Percentiles rank a stretch among this genome's conserved stretches.
Evolutionary conservation across 2,329 filamentous ascomycete genomes (phyloP).

Genomic region (Pseudopithomyces chartarum): DNA sequence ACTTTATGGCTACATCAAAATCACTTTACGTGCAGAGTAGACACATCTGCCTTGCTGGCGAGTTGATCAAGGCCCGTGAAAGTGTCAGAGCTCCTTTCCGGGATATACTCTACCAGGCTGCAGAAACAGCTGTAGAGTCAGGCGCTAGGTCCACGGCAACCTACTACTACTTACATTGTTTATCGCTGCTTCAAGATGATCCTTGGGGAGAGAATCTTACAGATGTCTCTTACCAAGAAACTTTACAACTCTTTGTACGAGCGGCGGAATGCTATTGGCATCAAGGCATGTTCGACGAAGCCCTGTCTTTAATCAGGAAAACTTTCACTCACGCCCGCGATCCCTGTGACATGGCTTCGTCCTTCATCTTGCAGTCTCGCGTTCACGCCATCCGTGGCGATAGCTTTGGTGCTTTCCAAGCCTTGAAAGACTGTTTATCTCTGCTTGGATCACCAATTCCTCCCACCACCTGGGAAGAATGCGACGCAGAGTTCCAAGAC

Average conservation of each 20-base stretch:
- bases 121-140: conserved; percentile 77
- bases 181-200: conserved; percentile 77
- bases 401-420: conserved; percentile 68
- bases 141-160: conserved; percentile 82
- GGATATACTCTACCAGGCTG: conserved; percentile 77
- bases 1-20: conserved; percentile 54
- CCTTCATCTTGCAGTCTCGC: conserved; percentile 81
- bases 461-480: conserved; percentile 72
- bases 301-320: conserved; percentile 69
- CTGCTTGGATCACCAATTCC: conserved; percentile 70
- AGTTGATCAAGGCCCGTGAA: conserved; percentile 73
- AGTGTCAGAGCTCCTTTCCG: conserved; percentile 68
- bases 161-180: conserved; percentile 78
- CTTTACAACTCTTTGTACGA: conserved; percentile 70
- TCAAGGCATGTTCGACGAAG: conserved; percentile 71
- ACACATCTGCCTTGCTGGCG: conserved; percentile 78
- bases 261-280: conserved; percentile 84
- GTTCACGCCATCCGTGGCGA: conserved; percentile 78
- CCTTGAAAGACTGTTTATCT: conserved; percentile 71
- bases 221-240: conserved; percentile 86
- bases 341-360: conserved; percentile 79
- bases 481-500: conserved; percentile 74
- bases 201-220: conserved; percentile 73
- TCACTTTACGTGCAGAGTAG: conserved; percentile 73
- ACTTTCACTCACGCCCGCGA: conserved; percentile 74